Percentiles rank a stretch among this genome's conserved stretches.
Conservation (phyloP, 2,329 filamentous ascomycete genomes). For the Sporothrix globosa region DNA sequence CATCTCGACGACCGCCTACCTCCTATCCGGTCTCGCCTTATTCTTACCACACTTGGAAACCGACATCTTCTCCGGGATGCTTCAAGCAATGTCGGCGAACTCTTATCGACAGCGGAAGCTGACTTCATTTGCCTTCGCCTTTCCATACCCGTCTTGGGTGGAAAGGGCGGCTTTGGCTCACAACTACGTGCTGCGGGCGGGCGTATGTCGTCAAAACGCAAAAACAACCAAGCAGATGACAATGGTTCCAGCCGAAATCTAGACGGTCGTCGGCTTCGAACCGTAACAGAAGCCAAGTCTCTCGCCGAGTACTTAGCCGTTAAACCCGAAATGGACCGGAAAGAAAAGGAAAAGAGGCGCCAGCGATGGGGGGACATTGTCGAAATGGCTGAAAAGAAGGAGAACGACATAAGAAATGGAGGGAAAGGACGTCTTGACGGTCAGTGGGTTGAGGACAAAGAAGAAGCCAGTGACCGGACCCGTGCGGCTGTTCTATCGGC, state of each 20-base stretch:
- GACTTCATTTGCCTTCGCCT: conserved; percentile 83
- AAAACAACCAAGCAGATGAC: conserved; percentile 81
- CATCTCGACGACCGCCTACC: conserved; percentile 65
- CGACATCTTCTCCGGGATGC: conserved; percentile 65
- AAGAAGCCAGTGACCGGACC: conserved; percentile 83
- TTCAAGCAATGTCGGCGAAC: conserved; percentile 59
- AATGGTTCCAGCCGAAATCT: conserved; percentile 92
- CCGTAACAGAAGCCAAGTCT: conserved; percentile 92
- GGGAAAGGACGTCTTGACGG: conserved; percentile 74
- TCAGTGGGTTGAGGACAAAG: conserved; percentile 93
- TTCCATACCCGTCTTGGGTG: conserved; percentile 77
- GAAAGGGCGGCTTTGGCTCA: conserved; percentile 96
- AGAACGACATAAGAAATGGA: conserved; percentile 80
- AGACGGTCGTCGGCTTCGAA: conserved; percentile 85
- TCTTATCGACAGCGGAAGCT: conserved; percentile 61
- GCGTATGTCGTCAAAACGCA: conserved; percentile 91
- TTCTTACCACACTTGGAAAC: conserved; percentile 82
- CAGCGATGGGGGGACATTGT: conserved; percentile 89
- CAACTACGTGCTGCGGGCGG: conserved; percentile 95
- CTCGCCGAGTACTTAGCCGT: conserved; percentile 92
- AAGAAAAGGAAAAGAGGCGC: conserved; percentile 83
- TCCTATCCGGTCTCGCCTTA: conserved; percentile 61
- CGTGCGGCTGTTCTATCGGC: conserved; percentile 72
- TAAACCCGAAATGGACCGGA: conserved; percentile 95
- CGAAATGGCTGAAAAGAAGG: conserved; percentile 77